Conservation (phyloP, 169 alveolate genomes). For the Cryptosporidium ryanae region DNA sequence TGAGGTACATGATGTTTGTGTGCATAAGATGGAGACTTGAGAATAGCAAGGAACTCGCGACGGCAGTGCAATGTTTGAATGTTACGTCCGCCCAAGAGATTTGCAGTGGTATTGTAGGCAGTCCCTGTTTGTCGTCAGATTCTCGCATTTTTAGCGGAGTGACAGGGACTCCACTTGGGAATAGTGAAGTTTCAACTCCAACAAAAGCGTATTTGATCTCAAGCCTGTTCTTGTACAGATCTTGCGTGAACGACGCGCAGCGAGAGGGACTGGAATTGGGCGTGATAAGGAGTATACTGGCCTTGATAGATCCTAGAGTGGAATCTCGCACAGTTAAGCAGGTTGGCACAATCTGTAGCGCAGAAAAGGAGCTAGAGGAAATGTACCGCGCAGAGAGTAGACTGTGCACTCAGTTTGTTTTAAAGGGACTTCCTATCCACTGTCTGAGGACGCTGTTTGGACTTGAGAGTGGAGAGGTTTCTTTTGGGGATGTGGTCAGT, state of each 20-base stretch:
- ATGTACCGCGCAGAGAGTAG: constrained; percentile 35
- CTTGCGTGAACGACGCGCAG: constrained; percentile 53
- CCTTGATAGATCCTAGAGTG: constrained; percentile 31
- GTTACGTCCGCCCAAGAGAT: too few relatives aligned
- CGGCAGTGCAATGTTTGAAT: neutral
- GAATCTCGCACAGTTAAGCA: neutral
- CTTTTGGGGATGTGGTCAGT: constrained; percentile 39
- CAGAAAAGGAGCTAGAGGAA: constrained; percentile 1
- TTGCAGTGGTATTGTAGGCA: neutral
- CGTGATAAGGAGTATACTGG: constrained; percentile 28
- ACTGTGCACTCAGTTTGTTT: constrained; percentile 7
- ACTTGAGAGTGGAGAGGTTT: neutral
- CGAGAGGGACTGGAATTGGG: constrained; percentile 50
- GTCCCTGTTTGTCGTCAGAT: neutral
- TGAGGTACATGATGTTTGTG: constrained; percentile 45
- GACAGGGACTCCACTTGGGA: neutral
- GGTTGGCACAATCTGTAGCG: too few relatives aligned
- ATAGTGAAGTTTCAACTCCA: constrained; percentile 17
- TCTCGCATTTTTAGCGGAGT: neutral
- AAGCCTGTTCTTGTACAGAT: constrained; percentile 33
- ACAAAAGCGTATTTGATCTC: constrained; percentile 21
- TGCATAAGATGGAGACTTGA: constrained; percentile 63
- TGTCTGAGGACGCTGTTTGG: constrained; percentile 15
- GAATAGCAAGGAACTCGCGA: constrained; percentile 9
- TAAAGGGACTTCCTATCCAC: constrained; percentile 36